Percentiles rank a stretch among this genome's conserved stretches.
Conservation (phyloP, 495 filamentous ascomycete genomes). For the Collariella sp. region DNA sequence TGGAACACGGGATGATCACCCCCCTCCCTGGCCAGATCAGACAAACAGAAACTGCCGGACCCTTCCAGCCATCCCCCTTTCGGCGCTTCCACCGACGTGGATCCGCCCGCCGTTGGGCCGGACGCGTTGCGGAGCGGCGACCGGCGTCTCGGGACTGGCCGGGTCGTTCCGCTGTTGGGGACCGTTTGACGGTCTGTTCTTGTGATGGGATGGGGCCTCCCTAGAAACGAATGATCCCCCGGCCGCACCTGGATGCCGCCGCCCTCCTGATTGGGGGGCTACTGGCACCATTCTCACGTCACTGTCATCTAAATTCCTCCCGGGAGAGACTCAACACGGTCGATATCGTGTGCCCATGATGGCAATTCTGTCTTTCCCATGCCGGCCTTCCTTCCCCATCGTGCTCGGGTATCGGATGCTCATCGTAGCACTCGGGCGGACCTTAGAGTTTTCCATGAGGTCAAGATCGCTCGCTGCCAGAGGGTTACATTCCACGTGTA, state of each 20-base stretch:
- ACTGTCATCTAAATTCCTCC: too few relatives aligned
- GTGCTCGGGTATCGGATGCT: neutral
- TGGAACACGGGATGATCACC: too few relatives aligned
- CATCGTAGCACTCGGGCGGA: neutral
- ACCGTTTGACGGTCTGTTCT: too few relatives aligned
- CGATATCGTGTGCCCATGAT: too few relatives aligned
- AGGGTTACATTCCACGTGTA: neutral
- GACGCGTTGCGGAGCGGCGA: neutral
- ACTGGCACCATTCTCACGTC: too few relatives aligned
- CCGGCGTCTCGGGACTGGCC: neutral
- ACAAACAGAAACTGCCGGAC: neutral
- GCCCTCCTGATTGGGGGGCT: too few relatives aligned
- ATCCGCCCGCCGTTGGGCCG: slow-evolving; percentile 1
- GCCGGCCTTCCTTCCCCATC: too few relatives aligned
- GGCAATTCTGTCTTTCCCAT: too few relatives aligned
- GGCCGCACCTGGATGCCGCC: too few relatives aligned
- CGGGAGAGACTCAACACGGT: too few relatives aligned
- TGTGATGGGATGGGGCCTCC: too few relatives aligned
- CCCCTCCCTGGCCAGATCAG: too few relatives aligned
- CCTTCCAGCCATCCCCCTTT: neutral
- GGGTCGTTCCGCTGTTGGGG: neutral
- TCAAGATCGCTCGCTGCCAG: neutral
- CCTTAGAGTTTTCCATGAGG: neutral
- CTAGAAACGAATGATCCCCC: neutral
- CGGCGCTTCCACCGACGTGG: neutral